Evolutionary conservation across 164 flowering plant genomes (phyloP), one percentile per base, ranked within the genome.

Genomic region (Vitis rotundifolia): DNA sequence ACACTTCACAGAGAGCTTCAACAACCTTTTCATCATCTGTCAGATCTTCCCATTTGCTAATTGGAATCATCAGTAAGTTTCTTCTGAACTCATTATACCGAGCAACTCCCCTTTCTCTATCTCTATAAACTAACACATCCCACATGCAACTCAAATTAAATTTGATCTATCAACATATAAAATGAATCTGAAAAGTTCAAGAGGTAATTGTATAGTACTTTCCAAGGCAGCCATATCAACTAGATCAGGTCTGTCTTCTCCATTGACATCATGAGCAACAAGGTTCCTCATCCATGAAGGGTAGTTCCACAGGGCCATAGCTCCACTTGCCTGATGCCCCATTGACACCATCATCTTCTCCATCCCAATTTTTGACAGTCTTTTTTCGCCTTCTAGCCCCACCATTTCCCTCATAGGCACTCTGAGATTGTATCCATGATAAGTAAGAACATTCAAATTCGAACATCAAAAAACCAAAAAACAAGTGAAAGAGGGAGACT

Each of bases 261-360:
- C 89, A 71, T 84, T 63, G 11, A 73, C 52, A 62, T 86, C 85
- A 48, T 84, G 87, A 50, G 83, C 76, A 22, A 82, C 68, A 44
- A 86, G 83, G 71, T 84, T 71, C 59, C 89, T 84, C 81, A 82
- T 79, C 83, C 86, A 86, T 26, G 75, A 59, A 3, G 87, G 89
- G 59, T 84, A 86, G 68, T 86, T 86, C 84, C 83, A 84, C 28
- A 86, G 69, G 0, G 73, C 28, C 28, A 82, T 12, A 11, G 84
- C 83, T 26, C 89, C 89, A 75, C 84, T 68, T 61, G 84, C 61
- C 64, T 86, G 89, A 59, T 82, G 83, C 3, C 89, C 89, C 87
- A 86, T 79, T 16, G 89, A 86, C 8, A 82, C 81, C 66, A 84
- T 37, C 83, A 81, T 77, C 48, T 79, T 71, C 74, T 78, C 77